Base-by-base conservation (phyloP, 2,329 filamentous ascomycete genomes). In the Acrocalymma vagum region DNA sequence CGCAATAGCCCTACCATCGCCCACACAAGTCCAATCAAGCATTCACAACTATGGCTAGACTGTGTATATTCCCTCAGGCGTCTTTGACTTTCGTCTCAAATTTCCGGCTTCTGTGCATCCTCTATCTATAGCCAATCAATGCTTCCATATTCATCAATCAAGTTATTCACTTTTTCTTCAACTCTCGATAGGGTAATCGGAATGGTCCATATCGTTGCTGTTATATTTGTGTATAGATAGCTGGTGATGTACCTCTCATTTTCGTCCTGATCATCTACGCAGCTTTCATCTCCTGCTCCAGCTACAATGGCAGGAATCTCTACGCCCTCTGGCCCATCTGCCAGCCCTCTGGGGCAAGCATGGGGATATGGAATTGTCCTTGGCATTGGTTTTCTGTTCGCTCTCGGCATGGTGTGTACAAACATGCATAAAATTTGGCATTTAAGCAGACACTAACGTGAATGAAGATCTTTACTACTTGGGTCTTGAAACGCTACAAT, bases 351-450 rank as follows among this genome's bases (percentile, higher is more conserved):
- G 17, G 55, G 58, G 3, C 59, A 60, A 39, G 58, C 40, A 37
- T 61, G 59, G 59, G 62, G 62, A n/a, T 67, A 67, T 56, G 63
- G 63, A 11, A 60, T 65, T 21, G 55, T 67, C 9, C 48, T 67
- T 39, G 63, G 63, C 26, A 37, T 67, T 18, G 63, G 63, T 1
- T 63, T 63, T 14, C 38, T 63, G 17, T 63, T 63, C 21, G 58
- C 58, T 6, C 50, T 63, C 42, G 58, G 54, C 36, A 64, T 62
- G 62, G 59, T 57, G 44, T 4, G 47, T 45, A 8, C 6, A 5
- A 9, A 9, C 2, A 23, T 34, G 22, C 5, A 34, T 2, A 8
- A 11, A 21, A 13, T 6, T n/a, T 31, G 37, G 17, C 3, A 5
- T 26, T 14, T 29, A 8, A 8, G n/a, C n/a, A 13, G 8, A n/a